Conservation (phyloP, 495 filamentous ascomycete genomes). For the Penicillium bovifimosum region DNA sequence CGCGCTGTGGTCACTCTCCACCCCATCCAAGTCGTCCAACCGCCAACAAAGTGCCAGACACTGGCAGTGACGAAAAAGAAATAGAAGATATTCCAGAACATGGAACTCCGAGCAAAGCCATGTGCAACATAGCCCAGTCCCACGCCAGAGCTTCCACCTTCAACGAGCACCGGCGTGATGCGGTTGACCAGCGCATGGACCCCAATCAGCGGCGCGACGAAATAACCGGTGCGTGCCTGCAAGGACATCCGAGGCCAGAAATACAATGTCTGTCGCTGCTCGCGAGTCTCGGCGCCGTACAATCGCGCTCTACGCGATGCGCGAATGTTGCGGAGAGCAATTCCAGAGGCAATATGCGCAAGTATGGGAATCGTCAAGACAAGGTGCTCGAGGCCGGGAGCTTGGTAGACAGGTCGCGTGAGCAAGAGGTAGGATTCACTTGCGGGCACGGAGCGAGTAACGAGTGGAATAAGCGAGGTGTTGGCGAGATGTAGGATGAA, state of each 20-base stretch:
- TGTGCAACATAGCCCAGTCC: slow-evolving; percentile 79
- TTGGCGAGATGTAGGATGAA: slow-evolving; percentile 71
- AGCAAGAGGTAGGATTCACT: slow-evolving; percentile 56
- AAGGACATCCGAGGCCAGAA: slow-evolving; percentile 66
- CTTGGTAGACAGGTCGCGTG: slow-evolving; percentile 74
- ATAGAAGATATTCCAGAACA: slow-evolving; percentile 64
- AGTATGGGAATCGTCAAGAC: slow-evolving; percentile 42
- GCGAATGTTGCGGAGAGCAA: slow-evolving; percentile 69
- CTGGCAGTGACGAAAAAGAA: slow-evolving; percentile 60
- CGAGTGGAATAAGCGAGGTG: slow-evolving; percentile 67
- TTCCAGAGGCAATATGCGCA: slow-evolving; percentile 56
- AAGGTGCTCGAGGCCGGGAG: slow-evolving; percentile 45
- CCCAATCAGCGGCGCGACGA: slow-evolving; percentile 55
- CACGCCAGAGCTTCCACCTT: slow-evolving; percentile 78
- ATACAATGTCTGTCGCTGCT: slow-evolving; percentile 28
- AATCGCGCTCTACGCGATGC: slow-evolving; percentile 58
- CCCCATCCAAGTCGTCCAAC: slow-evolving; percentile 69
- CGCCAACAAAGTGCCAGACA: slow-evolving; percentile 77
- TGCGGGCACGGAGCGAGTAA: slow-evolving; percentile 47
- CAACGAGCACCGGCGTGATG: slow-evolving; percentile 61
- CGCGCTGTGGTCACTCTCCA: slow-evolving; percentile 41
- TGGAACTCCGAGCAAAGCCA: slow-evolving; percentile 65
- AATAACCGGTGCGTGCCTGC: slow-evolving; percentile 62
- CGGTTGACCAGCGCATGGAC: slow-evolving; percentile 70
- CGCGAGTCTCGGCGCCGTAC: slow-evolving; percentile 58